These are phyloP conservation scores for Piromyces finnis DNA, from an alignment of 192 early-diverging fungal genomes.

Conservation along the genomic window DNA sequence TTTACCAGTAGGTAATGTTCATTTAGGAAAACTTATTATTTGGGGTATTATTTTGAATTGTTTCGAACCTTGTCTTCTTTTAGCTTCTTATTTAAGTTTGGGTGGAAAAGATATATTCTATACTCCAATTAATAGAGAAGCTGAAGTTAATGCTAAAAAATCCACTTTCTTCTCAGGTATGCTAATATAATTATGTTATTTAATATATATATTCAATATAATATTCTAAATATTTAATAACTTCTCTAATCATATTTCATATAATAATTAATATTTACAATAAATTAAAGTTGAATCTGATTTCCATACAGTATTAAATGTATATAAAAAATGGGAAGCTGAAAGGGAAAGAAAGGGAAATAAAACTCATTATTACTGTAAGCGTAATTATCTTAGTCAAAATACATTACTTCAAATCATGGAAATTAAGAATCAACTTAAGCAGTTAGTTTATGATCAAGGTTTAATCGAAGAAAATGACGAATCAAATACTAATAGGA, in stretches of 20 bases:
- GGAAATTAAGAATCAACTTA: not conserved
- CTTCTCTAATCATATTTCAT: too few species aligned
- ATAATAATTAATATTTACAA: too few species aligned
- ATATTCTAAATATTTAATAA: too few species aligned
- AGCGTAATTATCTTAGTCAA: not conserved
- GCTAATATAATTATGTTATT: too few species aligned
- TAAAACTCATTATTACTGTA: not conserved
- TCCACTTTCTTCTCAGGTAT: not conserved
- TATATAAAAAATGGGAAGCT: not conserved
- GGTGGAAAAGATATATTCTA: not conserved
- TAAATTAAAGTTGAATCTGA: not conserved
- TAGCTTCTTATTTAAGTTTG: not conserved
- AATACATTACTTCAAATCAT: not conserved
- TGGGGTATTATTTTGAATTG: not conserved
- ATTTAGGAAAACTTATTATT: not conserved
- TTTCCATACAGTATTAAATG: not conserved
- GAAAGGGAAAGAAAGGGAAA: not conserved
- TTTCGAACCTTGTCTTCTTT: not conserved
- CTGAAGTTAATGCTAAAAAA: not conserved
- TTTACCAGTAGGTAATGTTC: not conserved
- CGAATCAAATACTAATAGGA: not conserved
- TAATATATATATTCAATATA: too few species aligned
- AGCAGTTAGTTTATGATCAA: not conserved
- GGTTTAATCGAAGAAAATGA: not conserved
- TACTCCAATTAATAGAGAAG: not conserved